A percentile compares a stretch with the other conserved stretches of the same genome.
Conservation (phyloP, 2,329 filamentous ascomycete genomes). For the Fusarium staphyleae region DNA sequence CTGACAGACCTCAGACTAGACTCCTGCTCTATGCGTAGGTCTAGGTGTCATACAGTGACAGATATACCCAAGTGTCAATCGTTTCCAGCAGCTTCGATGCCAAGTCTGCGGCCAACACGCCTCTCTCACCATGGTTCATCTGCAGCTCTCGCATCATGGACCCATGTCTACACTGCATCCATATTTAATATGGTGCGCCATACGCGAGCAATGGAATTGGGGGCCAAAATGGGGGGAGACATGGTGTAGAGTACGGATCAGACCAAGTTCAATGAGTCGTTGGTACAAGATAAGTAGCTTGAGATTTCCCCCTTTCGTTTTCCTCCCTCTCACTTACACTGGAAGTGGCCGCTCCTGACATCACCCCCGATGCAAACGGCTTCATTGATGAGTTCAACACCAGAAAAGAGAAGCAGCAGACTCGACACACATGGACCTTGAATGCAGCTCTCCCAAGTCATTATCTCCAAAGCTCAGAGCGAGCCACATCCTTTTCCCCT, state of each 20-base stretch:
- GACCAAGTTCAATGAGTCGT: slow-evolving; percentile 2
- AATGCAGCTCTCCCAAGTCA: slow-evolving; percentile 3
- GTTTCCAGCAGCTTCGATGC: too few relatives aligned
- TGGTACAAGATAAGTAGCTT: slow-evolving; percentile 20
- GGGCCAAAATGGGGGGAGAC: slow-evolving; percentile 3
- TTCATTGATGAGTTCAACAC: slow-evolving; percentile 26
- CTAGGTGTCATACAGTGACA: too few relatives aligned
- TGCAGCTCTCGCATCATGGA: neutral
- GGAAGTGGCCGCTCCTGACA: slow-evolving; percentile 13
- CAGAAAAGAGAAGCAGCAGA: slow-evolving; percentile 6
- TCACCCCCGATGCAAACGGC: slow-evolving; percentile 22
- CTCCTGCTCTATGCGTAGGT: too few relatives aligned
- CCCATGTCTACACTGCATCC: slow-evolving; percentile 27
- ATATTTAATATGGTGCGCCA: slow-evolving; percentile 15
- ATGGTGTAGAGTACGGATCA: neutral
- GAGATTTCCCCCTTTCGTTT: slow-evolving; percentile 6
- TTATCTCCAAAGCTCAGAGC: slow-evolving; percentile 21
- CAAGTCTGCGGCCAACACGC: neutral
- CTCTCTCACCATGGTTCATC: neutral
- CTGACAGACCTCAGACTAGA: too few relatives aligned
- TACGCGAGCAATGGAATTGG: slow-evolving; percentile 11
- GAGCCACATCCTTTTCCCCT: neutral
- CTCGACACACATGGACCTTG: neutral
- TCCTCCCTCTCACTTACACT: neutral
- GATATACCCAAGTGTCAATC: too few relatives aligned